These are phyloP conservation scores for Pichia sp. DNA, from an alignment of 1,139 yeast species.

Conservation along the genomic window DNA sequence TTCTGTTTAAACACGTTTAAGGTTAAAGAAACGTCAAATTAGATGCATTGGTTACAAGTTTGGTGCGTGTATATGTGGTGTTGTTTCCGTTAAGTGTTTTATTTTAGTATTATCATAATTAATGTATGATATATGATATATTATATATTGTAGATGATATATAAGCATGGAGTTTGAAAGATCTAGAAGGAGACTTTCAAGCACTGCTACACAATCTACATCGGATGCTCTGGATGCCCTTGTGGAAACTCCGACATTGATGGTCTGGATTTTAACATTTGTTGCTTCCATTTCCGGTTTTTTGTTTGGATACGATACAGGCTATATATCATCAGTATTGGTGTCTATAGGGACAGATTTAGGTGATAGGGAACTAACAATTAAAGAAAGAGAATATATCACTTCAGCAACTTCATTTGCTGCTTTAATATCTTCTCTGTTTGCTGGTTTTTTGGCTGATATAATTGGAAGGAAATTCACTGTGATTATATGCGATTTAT, in stretches of 20 bases:
- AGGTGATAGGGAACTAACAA: constrained; percentile 36
- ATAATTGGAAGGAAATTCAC: constrained; percentile 42
- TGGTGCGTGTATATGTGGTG: too few species aligned
- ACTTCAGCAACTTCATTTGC: constrained; percentile 55
- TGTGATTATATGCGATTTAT: constrained; percentile 40
- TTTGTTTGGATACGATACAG: constrained; percentile 61
- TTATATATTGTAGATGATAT: too few species aligned
- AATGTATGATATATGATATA: too few species aligned
- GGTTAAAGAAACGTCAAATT: too few species aligned
- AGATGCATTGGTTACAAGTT: too few species aligned
- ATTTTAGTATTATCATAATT: too few species aligned
- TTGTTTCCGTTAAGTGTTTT: too few species aligned
- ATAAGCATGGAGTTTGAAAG: too few species aligned
- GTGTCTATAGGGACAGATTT: constrained; percentile 49
- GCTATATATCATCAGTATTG: constrained; percentile 53
- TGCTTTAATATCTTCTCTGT: constrained; percentile 46
- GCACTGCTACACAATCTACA: constrained; percentile 6
- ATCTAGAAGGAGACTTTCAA: constrained; percentile 1
- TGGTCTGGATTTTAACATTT: constrained; percentile 23
- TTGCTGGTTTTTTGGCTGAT: constrained; percentile 48
- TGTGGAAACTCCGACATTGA: constrained; percentile 16
- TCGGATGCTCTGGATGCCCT: constrained; percentile 5
- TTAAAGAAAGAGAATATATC: constrained; percentile 46
- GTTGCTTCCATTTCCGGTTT: constrained; percentile 47
- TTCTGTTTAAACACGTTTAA: too few species aligned